Percentiles rank a stretch among this genome's conserved stretches.
These are phyloP conservation scores for Scheffersomyces ergatensis DNA, from an alignment of 805 yeast genomes.

Conservation along the genomic window DNA sequence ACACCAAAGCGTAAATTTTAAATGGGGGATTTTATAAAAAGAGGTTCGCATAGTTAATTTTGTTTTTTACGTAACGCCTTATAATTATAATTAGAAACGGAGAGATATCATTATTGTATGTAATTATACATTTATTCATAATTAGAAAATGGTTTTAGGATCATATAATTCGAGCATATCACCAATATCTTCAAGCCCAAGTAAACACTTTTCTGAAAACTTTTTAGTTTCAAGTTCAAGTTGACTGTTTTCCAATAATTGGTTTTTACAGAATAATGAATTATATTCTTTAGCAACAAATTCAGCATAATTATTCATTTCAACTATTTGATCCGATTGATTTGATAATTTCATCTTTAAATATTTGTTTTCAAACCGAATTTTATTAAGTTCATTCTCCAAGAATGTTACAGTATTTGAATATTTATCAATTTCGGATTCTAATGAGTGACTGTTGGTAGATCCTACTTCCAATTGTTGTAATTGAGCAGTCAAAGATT, in stretches of 20 bases:
- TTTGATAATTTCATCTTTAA: slow-evolving; percentile 19
- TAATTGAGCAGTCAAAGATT: slow-evolving; percentile 23
- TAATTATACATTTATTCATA: too few relatives aligned
- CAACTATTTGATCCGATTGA: slow-evolving; percentile 17
- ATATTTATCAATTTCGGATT: slow-evolving; percentile 8
- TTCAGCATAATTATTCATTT: slow-evolving; percentile 20
- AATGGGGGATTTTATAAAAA: too few relatives aligned
- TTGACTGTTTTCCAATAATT: slow-evolving; percentile 1
- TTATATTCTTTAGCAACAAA: slow-evolving; percentile 20
- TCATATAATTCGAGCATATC: slow-evolving; percentile 13
- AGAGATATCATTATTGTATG: too few relatives aligned
- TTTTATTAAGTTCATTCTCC: slow-evolving; percentile 26
- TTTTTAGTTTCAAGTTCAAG: neutral
- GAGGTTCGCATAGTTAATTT: too few relatives aligned
- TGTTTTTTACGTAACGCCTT: too few relatives aligned
- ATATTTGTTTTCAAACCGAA: slow-evolving; percentile 34
- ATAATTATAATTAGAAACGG: too few relatives aligned
- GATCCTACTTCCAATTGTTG: slow-evolving; percentile 1
- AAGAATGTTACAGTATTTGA: slow-evolving; percentile 26
- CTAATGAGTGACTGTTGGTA: neutral
- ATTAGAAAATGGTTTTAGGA: slow-evolving; percentile 11
- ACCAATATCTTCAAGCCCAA: slow-evolving; percentile 6
- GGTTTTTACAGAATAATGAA: slow-evolving; percentile 5
- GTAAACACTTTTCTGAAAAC: slow-evolving; percentile 6
- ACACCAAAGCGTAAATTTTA: too few relatives aligned